Evolutionary conservation across 1,284 basidiomycete species (phyloP), one percentile per base, ranked within the genome.

Genomic region (Schizophyllum amplum): DNA sequence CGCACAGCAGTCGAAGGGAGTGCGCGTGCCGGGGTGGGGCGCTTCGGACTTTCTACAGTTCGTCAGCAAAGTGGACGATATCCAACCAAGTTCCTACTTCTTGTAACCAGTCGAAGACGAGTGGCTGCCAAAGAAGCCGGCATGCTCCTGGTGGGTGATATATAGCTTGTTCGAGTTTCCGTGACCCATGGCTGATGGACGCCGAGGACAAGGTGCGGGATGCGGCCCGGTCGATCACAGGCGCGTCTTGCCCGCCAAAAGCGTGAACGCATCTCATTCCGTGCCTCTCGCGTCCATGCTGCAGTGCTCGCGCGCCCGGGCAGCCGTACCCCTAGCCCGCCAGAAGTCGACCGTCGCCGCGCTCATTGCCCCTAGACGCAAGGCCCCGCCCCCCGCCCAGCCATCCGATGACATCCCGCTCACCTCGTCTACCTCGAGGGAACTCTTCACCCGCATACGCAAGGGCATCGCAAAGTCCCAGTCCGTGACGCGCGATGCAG

Each of bases 1-100:
- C 0, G 94, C 87, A 64, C 95, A 98, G 66, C 88, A 96, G 72
- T 98, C 93, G 65, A 91, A 94, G 5, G 92, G 89, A 1, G 90
- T 90, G 58, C 77, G 75, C 57, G 79, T 73, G 58, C 76, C 82
- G 54, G 82, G 79, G 68, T 82, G 79, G 9, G 80, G 78, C 42
- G 78, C 82, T 68, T 87, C 80, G 23, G 76, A 75, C 67, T 90
- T 92, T 55, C 87, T 91, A 64, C 54, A 52, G 61, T 46, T 46
- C 24, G 52, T 49, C 26, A 53, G 42, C 56, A 49, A 51, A 27
- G 53, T 24, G 24, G 49, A 47, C 55, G 33, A 46, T 11, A 17
- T n/a, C 22, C 23, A 21, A 5, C 7, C 27, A 47, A 57, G 50
- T 55, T 75, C 84, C 58, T 62, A 89, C 88, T 75, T 76, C 69